Conservation (phyloP, 768 basidiomycete species). For the Suillus subaureus region DNA sequence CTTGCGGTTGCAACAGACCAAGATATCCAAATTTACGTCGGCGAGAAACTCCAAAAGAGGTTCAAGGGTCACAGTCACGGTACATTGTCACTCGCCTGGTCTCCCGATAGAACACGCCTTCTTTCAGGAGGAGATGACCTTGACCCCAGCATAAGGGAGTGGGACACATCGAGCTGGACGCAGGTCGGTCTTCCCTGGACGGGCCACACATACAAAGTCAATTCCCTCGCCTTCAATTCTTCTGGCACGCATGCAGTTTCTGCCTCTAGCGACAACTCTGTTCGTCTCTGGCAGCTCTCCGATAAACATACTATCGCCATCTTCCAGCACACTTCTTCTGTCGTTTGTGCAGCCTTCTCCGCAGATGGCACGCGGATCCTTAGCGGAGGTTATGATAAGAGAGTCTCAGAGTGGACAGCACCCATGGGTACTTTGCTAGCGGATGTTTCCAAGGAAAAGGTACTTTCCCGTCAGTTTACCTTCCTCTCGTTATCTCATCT, state of each 20-base stretch:
- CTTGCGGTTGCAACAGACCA: background rate
- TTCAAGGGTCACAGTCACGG: background rate
- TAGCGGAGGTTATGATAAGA: background rate
- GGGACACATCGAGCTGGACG: background rate
- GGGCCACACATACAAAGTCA: background rate
- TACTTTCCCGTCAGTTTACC: background rate
- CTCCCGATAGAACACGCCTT: background rate
- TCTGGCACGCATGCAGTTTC: background rate
- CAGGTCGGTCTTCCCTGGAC: background rate
- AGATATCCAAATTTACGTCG: background rate
- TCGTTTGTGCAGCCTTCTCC: background rate
- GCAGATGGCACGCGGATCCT: background rate
- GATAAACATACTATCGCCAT: background rate
- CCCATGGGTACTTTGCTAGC: background rate
- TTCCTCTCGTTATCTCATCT: background rate
- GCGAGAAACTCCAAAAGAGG: background rate
- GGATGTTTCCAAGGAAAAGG: no score
- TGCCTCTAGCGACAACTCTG: background rate
- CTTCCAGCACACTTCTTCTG: conserved; percentile 1
- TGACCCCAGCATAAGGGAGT: background rate
- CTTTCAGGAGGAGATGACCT: background rate
- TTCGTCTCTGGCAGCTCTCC: background rate
- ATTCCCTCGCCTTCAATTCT: background rate
- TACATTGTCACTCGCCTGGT: background rate
- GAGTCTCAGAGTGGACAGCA: background rate